Evolutionary conservation across 2,329 filamentous ascomycete species (phyloP).

Genomic region (Graphilbum fragrans): DNA sequence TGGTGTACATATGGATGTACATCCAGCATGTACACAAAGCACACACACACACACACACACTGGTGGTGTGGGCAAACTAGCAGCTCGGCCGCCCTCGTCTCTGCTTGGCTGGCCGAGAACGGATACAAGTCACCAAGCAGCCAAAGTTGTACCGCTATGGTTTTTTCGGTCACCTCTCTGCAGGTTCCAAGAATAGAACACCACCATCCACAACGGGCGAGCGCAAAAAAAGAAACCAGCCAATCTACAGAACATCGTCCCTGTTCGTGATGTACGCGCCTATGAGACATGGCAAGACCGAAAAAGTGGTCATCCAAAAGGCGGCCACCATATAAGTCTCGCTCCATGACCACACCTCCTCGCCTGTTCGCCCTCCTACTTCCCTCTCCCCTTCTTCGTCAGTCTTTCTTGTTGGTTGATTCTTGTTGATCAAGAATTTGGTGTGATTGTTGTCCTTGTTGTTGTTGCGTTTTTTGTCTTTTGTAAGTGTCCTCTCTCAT

Average conservation of each 20-base stretch:
- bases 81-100: no score
- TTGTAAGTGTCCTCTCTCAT: no score
- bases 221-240: background rate
- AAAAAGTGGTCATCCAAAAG: slow-evolving; percentile 23
- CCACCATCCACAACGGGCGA: slow-evolving; percentile 16
- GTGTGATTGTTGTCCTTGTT: slow-evolving; percentile 12
- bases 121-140: no score
- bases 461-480: slow-evolving; percentile 5
- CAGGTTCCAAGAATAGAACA: slow-evolving; percentile 32
- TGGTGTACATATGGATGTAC: background rate
- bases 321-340: slow-evolving; percentile 48
- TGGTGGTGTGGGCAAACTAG: no score
- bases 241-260: slow-evolving; percentile 5
- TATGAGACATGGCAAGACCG: background rate
- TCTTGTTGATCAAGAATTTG: slow-evolving; percentile 23
- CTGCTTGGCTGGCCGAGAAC: no score
- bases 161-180: slow-evolving; percentile 21
- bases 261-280: background rate
- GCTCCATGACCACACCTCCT: background rate
- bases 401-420: slow-evolving; percentile 10
- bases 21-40: no score
- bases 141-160: no score
- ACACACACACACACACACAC: background rate
- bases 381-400: slow-evolving; percentile 17
- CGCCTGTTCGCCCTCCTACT: background rate